Conservation (phyloP, 345 rosid genomes). For the Hypericum androsaemum region DNA sequence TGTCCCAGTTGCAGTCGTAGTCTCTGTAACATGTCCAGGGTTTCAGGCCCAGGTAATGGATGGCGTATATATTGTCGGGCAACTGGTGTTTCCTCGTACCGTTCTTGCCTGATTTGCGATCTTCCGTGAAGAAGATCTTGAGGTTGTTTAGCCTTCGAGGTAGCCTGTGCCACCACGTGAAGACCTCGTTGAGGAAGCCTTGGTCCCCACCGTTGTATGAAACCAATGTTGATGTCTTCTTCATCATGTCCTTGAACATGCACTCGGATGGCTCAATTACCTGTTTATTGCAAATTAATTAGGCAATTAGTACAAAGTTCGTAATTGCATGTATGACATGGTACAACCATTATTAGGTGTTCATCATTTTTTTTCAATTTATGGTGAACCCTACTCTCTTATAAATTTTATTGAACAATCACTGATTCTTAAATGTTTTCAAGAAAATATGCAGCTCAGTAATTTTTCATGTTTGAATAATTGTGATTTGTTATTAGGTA, state of each 20-base stretch:
- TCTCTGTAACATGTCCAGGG: conserved; percentile 92
- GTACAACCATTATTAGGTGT: no score
- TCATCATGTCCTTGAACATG: conserved; percentile 44
- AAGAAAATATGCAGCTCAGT: no score
- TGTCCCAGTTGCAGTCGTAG: conserved; percentile 91
- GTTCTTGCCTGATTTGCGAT: background rate
- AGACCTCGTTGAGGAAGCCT: conserved; percentile 66
- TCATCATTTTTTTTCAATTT: no score
- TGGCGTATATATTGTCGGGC: conserved; percentile 16
- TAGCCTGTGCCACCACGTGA: conserved; percentile 85
- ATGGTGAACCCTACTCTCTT: no score
- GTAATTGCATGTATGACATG: no score
- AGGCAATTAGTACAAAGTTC: no score
- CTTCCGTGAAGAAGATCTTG: conserved; percentile 26
- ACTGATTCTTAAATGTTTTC: no score
- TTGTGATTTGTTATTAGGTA: no score
- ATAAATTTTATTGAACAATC: no score
- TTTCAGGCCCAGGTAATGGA: conserved; percentile 74
- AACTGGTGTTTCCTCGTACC: conserved; percentile 11
- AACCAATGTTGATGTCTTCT: conserved; percentile 24
- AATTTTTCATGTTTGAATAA: no score
- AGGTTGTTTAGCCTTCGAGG: conserved; percentile 40
- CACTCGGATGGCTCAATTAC: conserved; percentile 67
- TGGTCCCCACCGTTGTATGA: conserved; percentile 91
- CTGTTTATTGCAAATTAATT: no score